phyloP scores from a whole-genome alignment of 176 grass and related monocot genomes.

The Ananas comosus region DNA sequence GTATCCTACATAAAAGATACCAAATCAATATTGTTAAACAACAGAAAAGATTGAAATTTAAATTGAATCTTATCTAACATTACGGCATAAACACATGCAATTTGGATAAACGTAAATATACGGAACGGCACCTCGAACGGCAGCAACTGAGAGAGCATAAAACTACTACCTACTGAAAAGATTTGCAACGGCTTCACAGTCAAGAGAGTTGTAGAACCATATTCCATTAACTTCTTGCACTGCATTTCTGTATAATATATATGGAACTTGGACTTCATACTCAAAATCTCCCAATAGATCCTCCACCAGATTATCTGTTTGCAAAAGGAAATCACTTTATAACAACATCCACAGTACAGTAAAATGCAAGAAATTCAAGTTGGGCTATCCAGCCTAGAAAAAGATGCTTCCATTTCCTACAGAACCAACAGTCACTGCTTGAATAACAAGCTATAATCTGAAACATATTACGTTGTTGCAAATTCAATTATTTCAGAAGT shows the following conservation, averaged over 20 bases:
- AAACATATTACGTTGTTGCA: too few species aligned
- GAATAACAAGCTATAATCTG: too few species aligned
- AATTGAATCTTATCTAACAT: not conserved
- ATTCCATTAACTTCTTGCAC: slow-evolving; percentile 44
- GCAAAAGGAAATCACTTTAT: slow-evolving; percentile 5
- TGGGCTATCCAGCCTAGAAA: too few species aligned
- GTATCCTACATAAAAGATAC: slow-evolving; percentile 26
- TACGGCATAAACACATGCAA: too few species aligned
- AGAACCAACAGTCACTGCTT: too few species aligned
- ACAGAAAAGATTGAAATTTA: not conserved
- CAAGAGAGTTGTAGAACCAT: slow-evolving; percentile 52
- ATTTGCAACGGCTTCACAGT: slow-evolving; percentile 46
- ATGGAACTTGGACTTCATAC: slow-evolving; percentile 36
- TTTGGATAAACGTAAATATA: slow-evolving; percentile 6
- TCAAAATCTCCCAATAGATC: slow-evolving; percentile 41
- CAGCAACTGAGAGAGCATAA: not conserved
- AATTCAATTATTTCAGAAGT: too few species aligned
- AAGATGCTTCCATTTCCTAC: too few species aligned
- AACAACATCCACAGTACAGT: not conserved
- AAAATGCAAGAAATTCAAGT: not conserved
- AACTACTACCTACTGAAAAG: slow-evolving; percentile 40
- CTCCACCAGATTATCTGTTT: slow-evolving; percentile 54
- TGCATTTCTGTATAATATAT: slow-evolving; percentile 43
- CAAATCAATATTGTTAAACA: not conserved
- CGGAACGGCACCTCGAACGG: too few species aligned